Conservation (phyloP, 169 alveolate species). For the Amoebophrya sp. region DNA sequence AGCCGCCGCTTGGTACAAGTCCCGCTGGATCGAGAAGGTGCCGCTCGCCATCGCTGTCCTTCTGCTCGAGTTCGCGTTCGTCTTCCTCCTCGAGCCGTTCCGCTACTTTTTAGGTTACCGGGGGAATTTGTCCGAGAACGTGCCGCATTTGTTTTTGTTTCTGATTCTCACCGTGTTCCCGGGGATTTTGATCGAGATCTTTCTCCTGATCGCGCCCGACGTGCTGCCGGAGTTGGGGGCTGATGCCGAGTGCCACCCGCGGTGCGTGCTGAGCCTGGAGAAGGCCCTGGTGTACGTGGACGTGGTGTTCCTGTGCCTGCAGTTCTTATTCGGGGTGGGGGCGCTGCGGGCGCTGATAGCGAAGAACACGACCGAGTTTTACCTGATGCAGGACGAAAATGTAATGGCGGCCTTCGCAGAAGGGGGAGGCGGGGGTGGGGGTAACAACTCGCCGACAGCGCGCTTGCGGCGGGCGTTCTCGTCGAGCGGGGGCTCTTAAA, state of each 20-base stretch:
- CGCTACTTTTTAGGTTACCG: background rate
- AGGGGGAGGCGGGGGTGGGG: background rate
- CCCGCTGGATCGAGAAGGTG: background rate
- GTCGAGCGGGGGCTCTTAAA: no score
- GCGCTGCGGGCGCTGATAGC: background rate
- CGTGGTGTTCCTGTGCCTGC: background rate
- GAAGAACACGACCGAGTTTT: background rate
- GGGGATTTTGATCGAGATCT: background rate
- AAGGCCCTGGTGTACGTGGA: background rate
- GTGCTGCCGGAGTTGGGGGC: background rate
- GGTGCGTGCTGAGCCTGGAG: background rate
- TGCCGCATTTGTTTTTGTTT: background rate
- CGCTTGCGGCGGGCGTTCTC: background rate
- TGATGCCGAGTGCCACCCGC: background rate
- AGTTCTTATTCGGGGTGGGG: background rate
- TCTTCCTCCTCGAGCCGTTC: background rate
- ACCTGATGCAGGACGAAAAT: background rate
- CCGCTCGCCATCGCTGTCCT: background rate
- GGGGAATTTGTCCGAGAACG: background rate
- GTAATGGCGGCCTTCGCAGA: background rate
- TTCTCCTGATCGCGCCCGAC: background rate
- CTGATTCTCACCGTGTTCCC: background rate
- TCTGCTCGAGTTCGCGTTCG: no score
- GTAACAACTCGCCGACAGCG: background rate
- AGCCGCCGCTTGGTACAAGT: background rate